A percentile compares a stretch with the other conserved stretches of the same genome.
Evolutionary conservation across 2,329 filamentous ascomycete genomes (phyloP).

Genomic region (Podosphaera xanthii): DNA sequence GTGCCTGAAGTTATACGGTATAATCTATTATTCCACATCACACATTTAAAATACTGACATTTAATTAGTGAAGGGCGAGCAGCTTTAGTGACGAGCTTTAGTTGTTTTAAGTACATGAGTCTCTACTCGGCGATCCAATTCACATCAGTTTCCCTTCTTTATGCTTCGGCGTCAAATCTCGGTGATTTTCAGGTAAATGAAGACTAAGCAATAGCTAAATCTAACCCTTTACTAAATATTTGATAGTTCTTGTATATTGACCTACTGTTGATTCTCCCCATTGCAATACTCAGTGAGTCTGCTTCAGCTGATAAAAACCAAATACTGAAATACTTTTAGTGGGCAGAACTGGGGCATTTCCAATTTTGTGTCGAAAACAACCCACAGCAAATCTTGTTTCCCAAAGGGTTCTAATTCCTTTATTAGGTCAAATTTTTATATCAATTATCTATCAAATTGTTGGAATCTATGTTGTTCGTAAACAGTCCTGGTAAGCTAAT

Average conservation of each 20-base stretch:
- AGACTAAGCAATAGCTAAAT: neutral
- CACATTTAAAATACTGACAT: slow-evolving; percentile 4
- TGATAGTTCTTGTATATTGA: slow-evolving; percentile 77
- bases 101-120: slow-evolving; percentile 99
- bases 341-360: slow-evolving; percentile 83
- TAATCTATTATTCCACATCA: slow-evolving; percentile 7
- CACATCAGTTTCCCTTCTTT: slow-evolving; percentile 87
- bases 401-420: slow-evolving; percentile 69
- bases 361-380: slow-evolving; percentile 54
- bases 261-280: slow-evolving; percentile 72
- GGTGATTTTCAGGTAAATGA: slow-evolving; percentile 64
- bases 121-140: slow-evolving; percentile 99
- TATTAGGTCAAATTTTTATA: slow-evolving; percentile 71
- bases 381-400: slow-evolving; percentile 85
- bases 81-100: slow-evolving; percentile 92
- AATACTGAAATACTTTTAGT: slow-evolving; percentile 34
- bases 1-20: slow-evolving; percentile 76
- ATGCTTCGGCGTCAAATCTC: slow-evolving; percentile 78
- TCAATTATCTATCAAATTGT: slow-evolving; percentile 56
- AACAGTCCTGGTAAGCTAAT: slow-evolving; percentile 47
- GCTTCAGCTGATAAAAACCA: neutral
- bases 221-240: neutral
- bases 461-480: slow-evolving; percentile 50
- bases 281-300: slow-evolving; percentile 69
- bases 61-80: slow-evolving; percentile 55